Conservation (phyloP, 768 basidiomycete species). For the Chiua virens region DNA sequence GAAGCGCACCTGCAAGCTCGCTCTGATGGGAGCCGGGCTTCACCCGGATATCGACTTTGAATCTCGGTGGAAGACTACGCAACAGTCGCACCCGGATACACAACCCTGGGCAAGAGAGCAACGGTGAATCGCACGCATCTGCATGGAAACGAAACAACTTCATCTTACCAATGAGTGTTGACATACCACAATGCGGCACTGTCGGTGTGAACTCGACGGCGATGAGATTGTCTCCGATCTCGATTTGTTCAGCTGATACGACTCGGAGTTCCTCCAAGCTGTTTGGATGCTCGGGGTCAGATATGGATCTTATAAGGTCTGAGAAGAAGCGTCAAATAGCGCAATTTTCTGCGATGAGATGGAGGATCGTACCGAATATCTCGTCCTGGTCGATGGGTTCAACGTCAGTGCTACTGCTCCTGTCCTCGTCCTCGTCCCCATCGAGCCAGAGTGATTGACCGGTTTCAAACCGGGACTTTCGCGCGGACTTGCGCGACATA, state of each 20-base stretch:
- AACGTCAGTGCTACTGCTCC: conserved; percentile 39
- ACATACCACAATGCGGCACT: conserved; percentile 97
- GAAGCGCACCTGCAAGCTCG: conserved; percentile 73
- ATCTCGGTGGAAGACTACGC: conserved; percentile 86
- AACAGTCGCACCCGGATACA: conserved; percentile 92
- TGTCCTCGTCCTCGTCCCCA: conserved; percentile 41
- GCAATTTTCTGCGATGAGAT: neutral
- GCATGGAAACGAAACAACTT: neutral
- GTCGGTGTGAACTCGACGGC: conserved; percentile 95
- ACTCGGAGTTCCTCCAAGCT: conserved; percentile 94
- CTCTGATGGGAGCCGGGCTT: conserved; percentile 97
- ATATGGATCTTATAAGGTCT: conserved; percentile 92
- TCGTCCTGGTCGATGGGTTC: conserved; percentile 88
- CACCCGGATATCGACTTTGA: conserved; percentile 91
- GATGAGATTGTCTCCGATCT: conserved; percentile 60
- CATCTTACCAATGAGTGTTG: conserved; percentile 81
- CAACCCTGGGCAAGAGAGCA: conserved; percentile 48
- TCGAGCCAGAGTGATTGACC: conserved; percentile 64
- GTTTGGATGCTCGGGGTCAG: conserved; percentile 94
- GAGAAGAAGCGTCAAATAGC: neutral
- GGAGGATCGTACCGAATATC: conserved; percentile 68
- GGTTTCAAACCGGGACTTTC: conserved; percentile 40
- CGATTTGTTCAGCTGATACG: conserved; percentile 86
- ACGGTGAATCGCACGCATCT: neutral
- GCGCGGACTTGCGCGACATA: conserved; percentile 43